Percentiles rank a stretch among this genome's conserved stretches.
phyloP scores from a whole-genome alignment of 768 basidiomycete genomes.

The Galerina marginata region DNA sequence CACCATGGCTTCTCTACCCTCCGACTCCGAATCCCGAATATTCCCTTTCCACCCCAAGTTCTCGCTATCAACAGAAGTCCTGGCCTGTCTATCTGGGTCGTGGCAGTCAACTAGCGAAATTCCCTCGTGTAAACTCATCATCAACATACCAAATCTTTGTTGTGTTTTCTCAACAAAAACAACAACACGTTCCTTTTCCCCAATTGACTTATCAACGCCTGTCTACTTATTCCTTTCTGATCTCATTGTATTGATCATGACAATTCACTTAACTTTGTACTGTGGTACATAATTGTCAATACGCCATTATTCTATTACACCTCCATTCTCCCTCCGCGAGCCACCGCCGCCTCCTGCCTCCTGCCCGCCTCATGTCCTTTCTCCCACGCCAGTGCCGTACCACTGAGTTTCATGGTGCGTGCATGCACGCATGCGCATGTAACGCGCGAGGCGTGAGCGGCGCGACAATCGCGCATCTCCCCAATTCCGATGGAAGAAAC shows the following conservation, averaged over 20 bases:
- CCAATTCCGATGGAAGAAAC: too few relatives aligned
- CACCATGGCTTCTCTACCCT: neutral
- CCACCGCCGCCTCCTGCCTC: too few relatives aligned
- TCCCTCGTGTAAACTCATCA: constrained; percentile 6
- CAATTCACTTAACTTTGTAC: neutral
- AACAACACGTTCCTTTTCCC: constrained; percentile 4
- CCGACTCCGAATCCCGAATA: constrained; percentile 4
- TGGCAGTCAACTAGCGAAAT: constrained; percentile 1
- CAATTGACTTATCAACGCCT: constrained; percentile 1
- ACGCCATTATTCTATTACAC: neutral
- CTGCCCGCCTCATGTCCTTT: constrained; percentile 2
- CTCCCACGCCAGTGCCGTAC: neutral
- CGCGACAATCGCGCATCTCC: too few relatives aligned
- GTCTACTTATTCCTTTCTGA: neutral
- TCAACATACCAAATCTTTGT: neutral
- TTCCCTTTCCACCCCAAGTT: neutral
- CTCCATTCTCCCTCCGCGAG: too few relatives aligned
- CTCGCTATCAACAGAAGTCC: neutral
- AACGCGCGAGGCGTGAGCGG: neutral
- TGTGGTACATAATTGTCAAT: neutral
- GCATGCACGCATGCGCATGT: neutral
- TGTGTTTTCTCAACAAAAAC: neutral
- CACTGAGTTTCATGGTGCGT: neutral
- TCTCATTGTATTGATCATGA: neutral
- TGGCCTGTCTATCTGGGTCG: neutral